Evolutionary conservation across 1,284 basidiomycete genomes (phyloP), one percentile per base, ranked within the genome.

Genomic region (Tetrapyrgos nigripes): DNA sequence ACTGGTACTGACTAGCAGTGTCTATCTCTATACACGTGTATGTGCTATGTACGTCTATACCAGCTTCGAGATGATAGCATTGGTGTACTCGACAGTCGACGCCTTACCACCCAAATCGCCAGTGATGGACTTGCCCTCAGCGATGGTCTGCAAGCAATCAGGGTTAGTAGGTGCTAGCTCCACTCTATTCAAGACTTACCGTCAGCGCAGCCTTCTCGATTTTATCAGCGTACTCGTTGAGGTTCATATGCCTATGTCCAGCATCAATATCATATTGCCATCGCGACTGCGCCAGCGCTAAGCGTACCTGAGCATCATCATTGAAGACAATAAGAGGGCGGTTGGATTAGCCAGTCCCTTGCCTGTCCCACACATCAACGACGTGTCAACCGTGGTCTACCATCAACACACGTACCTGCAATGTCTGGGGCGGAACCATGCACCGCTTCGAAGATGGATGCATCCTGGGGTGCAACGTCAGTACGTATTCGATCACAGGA

Each of bases 401-500:
- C 13, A 45, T 37, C 29, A 52, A 35, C 26, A 9, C 27, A 71
- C 81, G 60, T 70, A 82, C 90, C 91, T 69, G 90, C 92, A 71
- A 94, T 93, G 70, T 93, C 92, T 17, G 92, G 92, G 17, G 96
- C 95, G 44, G 95, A 97, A 63, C 97, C 97, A 81, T 99, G 97
- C 28, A 99, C 97, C 62, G 97, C 97, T 82, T 99, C 97, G 69
- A 99, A 99, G 79, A 99, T 99, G 62, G 96, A 98, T 45, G 97
- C 97, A 77, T 98, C 96, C 89, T 95, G 59, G 65, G 52, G 62
- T 57, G 52, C n/a, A 29, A 29, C 46, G 37, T 26, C 19, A 43
- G 28, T 47, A 37, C 6, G 14, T 27, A 11, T 17, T 19, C n/a
- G 27, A n/a, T 14, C 23, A 17, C 17, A 3, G 4, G 26, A 47